Base-by-base conservation (phyloP, 208 protist genomes). In the Acanthamoeba sp. region DNA sequence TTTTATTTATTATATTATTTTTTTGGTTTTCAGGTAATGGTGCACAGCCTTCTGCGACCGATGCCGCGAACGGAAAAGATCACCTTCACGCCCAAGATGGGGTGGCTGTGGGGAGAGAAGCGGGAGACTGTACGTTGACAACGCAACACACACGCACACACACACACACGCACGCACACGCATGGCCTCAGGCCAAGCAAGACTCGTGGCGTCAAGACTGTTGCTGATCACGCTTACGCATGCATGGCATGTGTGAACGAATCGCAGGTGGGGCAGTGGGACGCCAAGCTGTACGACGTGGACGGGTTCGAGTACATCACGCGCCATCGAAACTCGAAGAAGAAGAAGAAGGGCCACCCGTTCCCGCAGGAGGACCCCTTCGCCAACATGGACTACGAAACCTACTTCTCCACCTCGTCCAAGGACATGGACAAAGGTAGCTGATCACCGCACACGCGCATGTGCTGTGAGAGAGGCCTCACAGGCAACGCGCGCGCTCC, bases 331-430 rank as follows among this genome's bases (percentile, higher is more conserved):
- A 82, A 82, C 36, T 82, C 71, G 22, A 82, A 42, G 20, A 82
- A 82, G 71, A 82, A 48, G 40, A 82, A 82, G 71, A 82, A 82
- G 40, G 71, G 71, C 2, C 71, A 82, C 40, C 36, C 40, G 22
- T 82, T 82, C 29, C 71, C 71, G 36, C 32, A 82, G 36, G 71
- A 82, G 20, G 71, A 82, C 18, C 71, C 71, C 20, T 66, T 66
- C 18, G 59, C 4, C 27, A 66, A 66, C 59, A 66, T 66, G 59
- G 71, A 82, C 36, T 82, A 50, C 29, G 71, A 82, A 5, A 42
- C 27, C 27, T 82, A 82, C 29, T 82, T 82, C 71, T 82, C 71
- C 40, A 82, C 71, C 71, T 48, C 36, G 16, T 48, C 36, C 20
- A 29, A 16, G 36, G 59, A 66, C n/a, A 34, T 66, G 59, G 59